Conservation (phyloP, 1,284 basidiomycete species). For the Papiliotrema laurentii region DNA sequence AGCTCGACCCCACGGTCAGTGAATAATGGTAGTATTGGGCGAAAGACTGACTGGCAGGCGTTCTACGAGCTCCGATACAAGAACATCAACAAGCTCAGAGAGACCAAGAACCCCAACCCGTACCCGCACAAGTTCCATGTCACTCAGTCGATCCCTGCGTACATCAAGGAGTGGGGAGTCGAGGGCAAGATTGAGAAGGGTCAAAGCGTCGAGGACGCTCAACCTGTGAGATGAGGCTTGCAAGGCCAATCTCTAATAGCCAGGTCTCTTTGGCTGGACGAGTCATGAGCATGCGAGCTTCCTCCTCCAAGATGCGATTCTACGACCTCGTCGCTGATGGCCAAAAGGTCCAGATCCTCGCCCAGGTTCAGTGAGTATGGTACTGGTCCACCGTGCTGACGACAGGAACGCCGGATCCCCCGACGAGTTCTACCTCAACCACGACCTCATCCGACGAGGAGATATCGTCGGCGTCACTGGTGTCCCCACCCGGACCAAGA, state of each 20-base stretch:
- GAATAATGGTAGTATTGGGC: too few species aligned
- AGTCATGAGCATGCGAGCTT: slow-evolving; percentile 82
- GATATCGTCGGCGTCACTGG: slow-evolving; percentile 95
- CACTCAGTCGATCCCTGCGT: slow-evolving; percentile 68
- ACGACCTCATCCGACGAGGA: slow-evolving; percentile 87
- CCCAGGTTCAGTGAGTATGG: slow-evolving; percentile 71
- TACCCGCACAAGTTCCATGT: slow-evolving; percentile 99
- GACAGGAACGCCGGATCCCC: slow-evolving; percentile 60
- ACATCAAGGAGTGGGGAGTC: slow-evolving; percentile 69
- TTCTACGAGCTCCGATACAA: slow-evolving; percentile 92
- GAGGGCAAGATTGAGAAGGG: slow-evolving; percentile 62
- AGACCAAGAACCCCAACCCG: slow-evolving; percentile 81
- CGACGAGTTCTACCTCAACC: slow-evolving; percentile 65
- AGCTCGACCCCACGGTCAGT: slow-evolving; percentile 45
- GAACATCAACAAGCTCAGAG: slow-evolving; percentile 79
- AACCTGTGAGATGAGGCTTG: slow-evolving; percentile 21
- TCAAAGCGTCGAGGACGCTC: slow-evolving; percentile 18
- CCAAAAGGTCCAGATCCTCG: slow-evolving; percentile 91
- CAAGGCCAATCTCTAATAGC: not conserved
- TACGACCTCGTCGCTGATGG: slow-evolving; percentile 95
- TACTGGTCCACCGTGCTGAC: not conserved
- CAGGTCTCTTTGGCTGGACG: slow-evolving; percentile 72
- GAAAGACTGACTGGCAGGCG: slow-evolving; percentile 76
- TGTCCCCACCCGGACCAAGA: slow-evolving; percentile 85
- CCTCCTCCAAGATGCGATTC: slow-evolving; percentile 82